Percentiles rank a stretch among this genome's conserved stretches.
phyloP scores from a whole-genome alignment of 2,329 filamentous ascomycete species.

The Colletotrichum orbiculare region DNA sequence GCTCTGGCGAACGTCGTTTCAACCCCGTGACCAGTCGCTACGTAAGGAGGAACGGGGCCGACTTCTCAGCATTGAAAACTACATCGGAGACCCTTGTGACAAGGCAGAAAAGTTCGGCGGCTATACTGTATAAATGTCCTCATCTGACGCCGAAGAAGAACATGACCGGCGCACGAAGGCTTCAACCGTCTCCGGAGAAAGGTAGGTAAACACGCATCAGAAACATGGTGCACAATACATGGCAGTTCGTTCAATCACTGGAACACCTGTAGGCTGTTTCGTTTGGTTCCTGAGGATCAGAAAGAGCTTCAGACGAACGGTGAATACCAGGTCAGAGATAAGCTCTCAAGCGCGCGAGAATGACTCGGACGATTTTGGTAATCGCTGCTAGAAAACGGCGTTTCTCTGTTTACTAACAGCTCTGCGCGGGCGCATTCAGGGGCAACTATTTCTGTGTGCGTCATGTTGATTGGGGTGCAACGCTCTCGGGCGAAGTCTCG shows the following conservation, averaged over 20 bases:
- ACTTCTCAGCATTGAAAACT: too few species aligned
- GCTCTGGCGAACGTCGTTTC: too few species aligned
- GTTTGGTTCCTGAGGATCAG: constrained; percentile 29
- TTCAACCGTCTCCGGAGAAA: too few species aligned
- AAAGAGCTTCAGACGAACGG: constrained; percentile 4
- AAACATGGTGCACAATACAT: too few species aligned
- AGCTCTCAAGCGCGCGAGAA: constrained; percentile 10
- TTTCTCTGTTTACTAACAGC: neutral
- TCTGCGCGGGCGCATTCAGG: constrained; percentile 9
- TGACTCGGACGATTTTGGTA: constrained; percentile 7
- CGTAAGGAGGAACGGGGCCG: too few species aligned
- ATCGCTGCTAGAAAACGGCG: neutral
- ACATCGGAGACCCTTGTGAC: too few species aligned
- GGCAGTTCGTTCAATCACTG: neutral
- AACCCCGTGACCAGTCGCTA: too few species aligned
- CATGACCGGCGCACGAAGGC: too few species aligned
- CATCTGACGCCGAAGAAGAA: too few species aligned
- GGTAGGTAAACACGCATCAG: too few species aligned
- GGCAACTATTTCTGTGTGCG: constrained; percentile 8
- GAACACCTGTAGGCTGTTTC: constrained; percentile 6
- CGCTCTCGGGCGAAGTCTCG: neutral
- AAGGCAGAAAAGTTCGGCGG: too few species aligned
- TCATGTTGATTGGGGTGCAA: constrained; percentile 27
- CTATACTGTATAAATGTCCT: neutral
- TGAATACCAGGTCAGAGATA: neutral